Conservation (phyloP, 805 yeast genomes). For the Jamesozyma lodderae region DNA sequence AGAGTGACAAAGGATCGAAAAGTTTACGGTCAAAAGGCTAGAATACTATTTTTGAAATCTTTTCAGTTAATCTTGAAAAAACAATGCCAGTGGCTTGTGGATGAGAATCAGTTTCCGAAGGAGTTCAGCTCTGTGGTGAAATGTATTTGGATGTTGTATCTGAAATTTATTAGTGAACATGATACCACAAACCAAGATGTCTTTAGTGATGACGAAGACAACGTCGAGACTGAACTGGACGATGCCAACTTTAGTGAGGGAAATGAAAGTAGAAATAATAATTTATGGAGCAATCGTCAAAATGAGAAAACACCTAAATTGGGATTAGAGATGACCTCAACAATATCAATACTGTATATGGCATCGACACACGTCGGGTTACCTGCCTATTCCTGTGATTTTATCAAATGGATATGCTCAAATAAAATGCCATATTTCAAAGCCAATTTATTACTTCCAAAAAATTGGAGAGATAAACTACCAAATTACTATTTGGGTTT, state of each 20-base stretch:
- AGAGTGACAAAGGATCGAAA: conserved; percentile 13
- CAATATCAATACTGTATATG: conserved; percentile 39
- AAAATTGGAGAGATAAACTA: conserved; percentile 28
- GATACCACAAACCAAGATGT: not conserved
- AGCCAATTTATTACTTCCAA: conserved; percentile 35
- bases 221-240: conserved; percentile 4
- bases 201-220: conserved; percentile 1
- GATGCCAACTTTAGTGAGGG: conserved; percentile 1
- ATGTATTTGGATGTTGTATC: conserved; percentile 30
- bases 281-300: conserved; percentile 3
- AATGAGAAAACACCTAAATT: conserved; percentile 3
- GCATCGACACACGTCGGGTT: conserved; percentile 39
- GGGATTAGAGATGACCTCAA: conserved; percentile 17
- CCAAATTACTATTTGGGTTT: conserved; percentile 32
- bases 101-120: conserved; percentile 25
- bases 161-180: conserved; percentile 10
- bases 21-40: conserved; percentile 43
- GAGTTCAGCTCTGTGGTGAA: conserved; percentile 31
- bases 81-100: conserved; percentile 38
- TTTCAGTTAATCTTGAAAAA: conserved; percentile 43
- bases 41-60: conserved; percentile 35
- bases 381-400: conserved; percentile 45
- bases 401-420: conserved; percentile 34
- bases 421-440: conserved; percentile 44
- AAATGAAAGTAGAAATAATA: not conserved